Evolutionary conservation across 352 stramenopile species (phyloP).

Genomic region (Phytophthora colocasiae): DNA sequence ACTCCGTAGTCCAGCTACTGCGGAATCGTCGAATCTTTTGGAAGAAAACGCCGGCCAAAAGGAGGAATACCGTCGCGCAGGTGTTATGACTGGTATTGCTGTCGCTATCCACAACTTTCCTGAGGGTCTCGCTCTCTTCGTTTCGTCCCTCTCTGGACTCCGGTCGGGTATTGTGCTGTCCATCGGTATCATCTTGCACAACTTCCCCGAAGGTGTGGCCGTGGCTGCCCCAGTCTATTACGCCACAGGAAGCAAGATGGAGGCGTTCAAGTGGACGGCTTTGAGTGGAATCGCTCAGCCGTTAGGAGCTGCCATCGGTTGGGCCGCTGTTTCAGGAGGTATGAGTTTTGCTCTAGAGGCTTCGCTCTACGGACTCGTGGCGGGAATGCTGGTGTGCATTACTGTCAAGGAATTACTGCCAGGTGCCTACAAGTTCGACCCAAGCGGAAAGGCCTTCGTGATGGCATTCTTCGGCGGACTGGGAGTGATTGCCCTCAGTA

Average conservation of each 20-base stretch:
- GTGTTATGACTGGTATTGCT: slow-evolving; percentile 93
- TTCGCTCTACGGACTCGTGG: slow-evolving; percentile 92
- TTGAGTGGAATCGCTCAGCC: slow-evolving; percentile 92
- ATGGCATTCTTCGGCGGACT: slow-evolving; percentile 88
- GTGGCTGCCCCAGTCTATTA: slow-evolving; percentile 97
- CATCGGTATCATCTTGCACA: slow-evolving; percentile 97
- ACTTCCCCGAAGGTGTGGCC: slow-evolving; percentile 97
- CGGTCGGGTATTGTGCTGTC: slow-evolving; percentile 91
- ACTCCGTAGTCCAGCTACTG: slow-evolving; percentile 22
- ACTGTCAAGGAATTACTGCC: slow-evolving; percentile 92
- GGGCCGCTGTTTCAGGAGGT: slow-evolving; percentile 54
- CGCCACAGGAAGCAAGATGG: slow-evolving; percentile 91
- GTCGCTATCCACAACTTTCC: slow-evolving; percentile 98
- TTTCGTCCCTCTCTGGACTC: slow-evolving; percentile 91
- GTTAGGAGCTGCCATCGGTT: slow-evolving; percentile 90
- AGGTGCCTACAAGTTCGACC: slow-evolving; percentile 91
- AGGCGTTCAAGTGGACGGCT: slow-evolving; percentile 93
- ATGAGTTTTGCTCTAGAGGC: slow-evolving; percentile 78
- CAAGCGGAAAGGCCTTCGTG: slow-evolving; percentile 88
- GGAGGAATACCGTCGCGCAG: slow-evolving; percentile 78
- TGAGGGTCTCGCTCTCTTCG: slow-evolving; percentile 96
- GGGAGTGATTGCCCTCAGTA: slow-evolving; percentile 88
- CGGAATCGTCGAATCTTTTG: slow-evolving; percentile 32
- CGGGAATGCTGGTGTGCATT: slow-evolving; percentile 95
- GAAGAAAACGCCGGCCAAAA: slow-evolving; percentile 33